These are phyloP conservation scores for Leersia perrieri DNA, from an alignment of 176 grass and related monocot genomes.

Conservation along the genomic window DNA sequence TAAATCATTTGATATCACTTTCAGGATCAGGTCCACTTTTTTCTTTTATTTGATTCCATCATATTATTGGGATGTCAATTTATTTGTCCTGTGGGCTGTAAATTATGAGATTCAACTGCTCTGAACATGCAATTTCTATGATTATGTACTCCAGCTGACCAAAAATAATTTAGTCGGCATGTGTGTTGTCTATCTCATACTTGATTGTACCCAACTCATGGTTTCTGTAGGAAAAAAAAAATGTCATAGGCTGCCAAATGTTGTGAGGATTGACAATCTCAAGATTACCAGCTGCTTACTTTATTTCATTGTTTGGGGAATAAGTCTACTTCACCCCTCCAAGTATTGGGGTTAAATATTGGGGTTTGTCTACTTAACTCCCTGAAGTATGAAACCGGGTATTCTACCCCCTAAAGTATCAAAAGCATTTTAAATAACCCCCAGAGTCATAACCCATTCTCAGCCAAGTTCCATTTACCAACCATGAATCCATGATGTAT, in stretches of 20 bases:
- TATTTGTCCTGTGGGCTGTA: slow-evolving; percentile 21
- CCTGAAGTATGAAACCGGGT: too few relatives aligned
- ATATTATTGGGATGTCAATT: slow-evolving; percentile 23
- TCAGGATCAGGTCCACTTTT: slow-evolving; percentile 42
- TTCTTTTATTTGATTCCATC: slow-evolving; percentile 31
- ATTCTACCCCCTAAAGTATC: too few relatives aligned
- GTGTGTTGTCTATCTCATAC: slow-evolving; percentile 36
- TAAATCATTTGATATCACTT: slow-evolving; percentile 33
- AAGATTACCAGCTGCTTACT: slow-evolving; percentile 22
- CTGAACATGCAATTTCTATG: slow-evolving; percentile 42
- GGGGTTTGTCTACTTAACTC: too few relatives aligned
- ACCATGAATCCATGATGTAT: background rate
- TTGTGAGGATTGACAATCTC: background rate
- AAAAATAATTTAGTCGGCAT: slow-evolving; percentile 24
- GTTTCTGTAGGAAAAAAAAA: slow-evolving; percentile 19
- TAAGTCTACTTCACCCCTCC: too few relatives aligned
- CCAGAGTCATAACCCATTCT: background rate
- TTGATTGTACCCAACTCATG: slow-evolving; percentile 26
- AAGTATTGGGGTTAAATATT: too few relatives aligned
- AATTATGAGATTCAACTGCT: slow-evolving; percentile 35
- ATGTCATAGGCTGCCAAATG: slow-evolving; percentile 13
- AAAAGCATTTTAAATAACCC: too few relatives aligned
- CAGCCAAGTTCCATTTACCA: background rate
- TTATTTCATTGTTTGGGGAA: background rate
- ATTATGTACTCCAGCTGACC: slow-evolving; percentile 25